Base-by-base conservation (phyloP, 1,139 yeast genomes). In the Hansenula sp. region DNA sequence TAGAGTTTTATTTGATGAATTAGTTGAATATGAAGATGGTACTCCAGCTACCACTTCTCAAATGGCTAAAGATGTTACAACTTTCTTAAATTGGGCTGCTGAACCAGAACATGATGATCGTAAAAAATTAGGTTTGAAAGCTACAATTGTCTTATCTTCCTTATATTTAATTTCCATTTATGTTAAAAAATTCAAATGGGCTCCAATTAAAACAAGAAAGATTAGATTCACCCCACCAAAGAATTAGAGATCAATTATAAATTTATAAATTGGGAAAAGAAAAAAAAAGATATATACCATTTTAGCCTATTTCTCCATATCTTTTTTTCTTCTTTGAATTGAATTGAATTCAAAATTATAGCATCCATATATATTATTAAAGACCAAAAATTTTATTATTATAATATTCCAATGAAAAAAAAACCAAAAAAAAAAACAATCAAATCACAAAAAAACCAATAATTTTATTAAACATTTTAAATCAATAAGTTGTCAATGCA, bases 31-130 rank as follows among this genome's bases (percentile, higher is more conserved):
- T 71, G 99, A 93, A 67, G 99, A 93, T 68, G 99, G 99, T 64
- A 94, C 99, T 52, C 96, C 96, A 46, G 98, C 99, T 48, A 83
- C 98, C 47, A 84, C 99, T 54, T 85, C 99, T 47, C 99, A 93
- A 76, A 90, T 93, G 98, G 99, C 99, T 61, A 93, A 93, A 79
- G 99, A 93, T 70, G 99, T 93, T 47, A 74, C 90, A 53, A 81
- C 89, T 44, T 93, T 93, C 86, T 81, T 93, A 70, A 88, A 91
- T 79, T 93, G 99, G 99, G 90, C 97, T 56, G 76, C 97, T 49
- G 97, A 90, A 74, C 99, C 99, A 52, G 99, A 93, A 77, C 96
- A 87, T 63, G 99, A 93, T 63, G 97, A 90, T 66, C 86, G 99
- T 78, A 93, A 93, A 84, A 88, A 85, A 74, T 77, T 87, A 72